These are phyloP conservation scores for Ampelomyces quisqualis DNA, from an alignment of 2,329 filamentous ascomycete species.

Conservation along the genomic window DNA sequence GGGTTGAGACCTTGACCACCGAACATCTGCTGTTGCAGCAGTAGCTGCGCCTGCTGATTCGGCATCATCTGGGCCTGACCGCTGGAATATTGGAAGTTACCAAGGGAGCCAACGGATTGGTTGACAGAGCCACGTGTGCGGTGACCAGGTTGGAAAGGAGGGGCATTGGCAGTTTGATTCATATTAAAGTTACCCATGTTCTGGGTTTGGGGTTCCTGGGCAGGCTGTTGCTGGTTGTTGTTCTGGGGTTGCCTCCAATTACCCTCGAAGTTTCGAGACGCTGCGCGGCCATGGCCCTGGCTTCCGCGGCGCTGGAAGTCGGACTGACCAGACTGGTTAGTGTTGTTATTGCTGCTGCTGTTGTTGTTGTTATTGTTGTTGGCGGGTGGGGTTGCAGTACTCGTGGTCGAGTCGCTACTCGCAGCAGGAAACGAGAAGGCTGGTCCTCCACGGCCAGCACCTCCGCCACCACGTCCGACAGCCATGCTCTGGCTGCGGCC, in stretches of 20 bases:
- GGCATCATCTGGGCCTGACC: slow-evolving; percentile 83
- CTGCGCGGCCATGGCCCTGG: slow-evolving; percentile 75
- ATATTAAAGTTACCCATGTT: slow-evolving; percentile 66
- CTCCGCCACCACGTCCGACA: slow-evolving; percentile 66
- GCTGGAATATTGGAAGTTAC: slow-evolving; percentile 80
- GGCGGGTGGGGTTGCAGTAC: slow-evolving; percentile 25
- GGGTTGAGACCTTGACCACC: slow-evolving; percentile 79
- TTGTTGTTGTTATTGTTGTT: slow-evolving; percentile 1
- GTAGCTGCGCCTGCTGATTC: slow-evolving; percentile 78
- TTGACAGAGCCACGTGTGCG: slow-evolving; percentile 81
- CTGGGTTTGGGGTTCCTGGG: slow-evolving; percentile 47
- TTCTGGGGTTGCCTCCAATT: slow-evolving; percentile 89
- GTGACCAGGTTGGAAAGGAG: slow-evolving; percentile 89
- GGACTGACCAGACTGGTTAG: slow-evolving; percentile 46
- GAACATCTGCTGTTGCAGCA: slow-evolving; percentile 81
- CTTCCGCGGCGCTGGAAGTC: slow-evolving; percentile 78
- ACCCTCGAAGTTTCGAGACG: slow-evolving; percentile 92
- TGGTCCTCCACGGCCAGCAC: slow-evolving; percentile 63
- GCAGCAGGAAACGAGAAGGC: slow-evolving; percentile 68
- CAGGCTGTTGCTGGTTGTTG: slow-evolving; percentile 52
- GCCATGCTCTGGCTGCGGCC: slow-evolving; percentile 89
- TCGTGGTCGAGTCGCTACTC: slow-evolving; percentile 51
- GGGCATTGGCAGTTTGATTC: slow-evolving; percentile 67
- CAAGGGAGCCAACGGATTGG: slow-evolving; percentile 78
- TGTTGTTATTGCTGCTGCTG: slow-evolving; percentile 33